Base-by-base conservation (phyloP, 2,329 filamentous ascomycete genomes). In the Aspergillus flavus region DNA sequence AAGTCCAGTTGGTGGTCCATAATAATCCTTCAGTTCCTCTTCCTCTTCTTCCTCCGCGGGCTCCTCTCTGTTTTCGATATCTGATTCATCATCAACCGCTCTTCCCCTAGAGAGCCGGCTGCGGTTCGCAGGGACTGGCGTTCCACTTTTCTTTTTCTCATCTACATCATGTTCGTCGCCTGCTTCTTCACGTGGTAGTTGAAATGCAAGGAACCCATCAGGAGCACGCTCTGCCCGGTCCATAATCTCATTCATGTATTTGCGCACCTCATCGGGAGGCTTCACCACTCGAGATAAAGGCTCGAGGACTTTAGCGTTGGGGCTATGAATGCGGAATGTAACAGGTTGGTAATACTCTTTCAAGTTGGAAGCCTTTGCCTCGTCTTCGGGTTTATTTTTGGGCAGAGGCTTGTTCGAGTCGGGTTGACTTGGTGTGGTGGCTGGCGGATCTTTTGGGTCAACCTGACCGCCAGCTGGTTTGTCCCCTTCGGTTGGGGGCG, bases 201-300 rank as follows among this genome's bases (percentile, higher is more conserved):
- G 81, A 59, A 87, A 78, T 1, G 86, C 85, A 10, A 89, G 77
- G 71, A 83, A 84, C 6, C 83, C 82, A 61, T 83, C 81, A 4
- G 85, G 84, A 0, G 85, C 85, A 19, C 85, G 79, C 64, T 83
- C 81, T 58, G 85, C 85, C 4, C 82, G 82, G 66, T 84, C 82
- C 79, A 89, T 88, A 16, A 85, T 75, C 26, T 82, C 80, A 61
- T 85, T 82, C 85, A 87, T 86, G 67, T 85, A 81, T 65, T 80
- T 81, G 64, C 82, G 79, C 4, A 85, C 84, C 66, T 85, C 84
- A 1, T 83, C 80, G 4, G 81, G 73, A 3, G 84, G 80, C 62
- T 84, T 86, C 23, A 89, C 84, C 59, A 86, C 85, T 23, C 84
- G 82, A 34, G 81, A 80, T 11, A 89, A 77, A 4, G 85, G 83